Base-by-base conservation (phyloP, 2,329 filamentous ascomycete genomes). In the Claviceps digitariae region DNA sequence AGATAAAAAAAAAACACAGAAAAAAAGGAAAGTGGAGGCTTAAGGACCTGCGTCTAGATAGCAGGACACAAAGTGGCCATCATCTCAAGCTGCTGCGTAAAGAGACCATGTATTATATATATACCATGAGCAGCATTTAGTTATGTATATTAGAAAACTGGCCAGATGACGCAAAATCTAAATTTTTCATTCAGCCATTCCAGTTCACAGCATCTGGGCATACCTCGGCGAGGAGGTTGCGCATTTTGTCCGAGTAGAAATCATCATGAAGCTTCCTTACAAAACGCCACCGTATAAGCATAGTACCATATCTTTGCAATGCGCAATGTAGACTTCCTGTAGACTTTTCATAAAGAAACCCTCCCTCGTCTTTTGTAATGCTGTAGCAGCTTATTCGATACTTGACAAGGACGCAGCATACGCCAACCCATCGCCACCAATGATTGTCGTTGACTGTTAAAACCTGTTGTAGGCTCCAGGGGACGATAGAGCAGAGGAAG, bases 261-360 rank as follows among this genome's bases (percentile, higher is more conserved):
- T 49, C 27, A 45, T 45, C 58, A 59, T 59, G 56, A 53, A 58
- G 56, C 56, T 61, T 62, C 61, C 55, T 59, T 60, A 61, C 61
- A 47, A 45, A 67, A 68, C 66, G 66, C 66, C 66, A 57, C 61
- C 62, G 57, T 62, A 62, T 62, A 31, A 63, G 29, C 52, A 50
- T 31, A 47, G 31, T n/a, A 44, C 47, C 48, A 27, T 47, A 23
- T 47, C 29, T 52, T 47, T 23, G 31, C 34, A 29, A 17, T 25
- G 23, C 12, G 31, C 41, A 25, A 23, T 17, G 21, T 27, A 34
- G 12, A 31, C 36, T 27, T 15, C n/a, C 21, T 15, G 25, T 34
- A 20, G 17, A 29, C 25, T 25, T 23, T 17, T 15, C 29, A 36
- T n/a, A 4, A 29, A 20, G n/a, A 46, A 29, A 27, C 20, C 9